phyloP scores from a whole-genome alignment of 768 basidiomycete genomes.

The Lactarius deliciosus region DNA sequence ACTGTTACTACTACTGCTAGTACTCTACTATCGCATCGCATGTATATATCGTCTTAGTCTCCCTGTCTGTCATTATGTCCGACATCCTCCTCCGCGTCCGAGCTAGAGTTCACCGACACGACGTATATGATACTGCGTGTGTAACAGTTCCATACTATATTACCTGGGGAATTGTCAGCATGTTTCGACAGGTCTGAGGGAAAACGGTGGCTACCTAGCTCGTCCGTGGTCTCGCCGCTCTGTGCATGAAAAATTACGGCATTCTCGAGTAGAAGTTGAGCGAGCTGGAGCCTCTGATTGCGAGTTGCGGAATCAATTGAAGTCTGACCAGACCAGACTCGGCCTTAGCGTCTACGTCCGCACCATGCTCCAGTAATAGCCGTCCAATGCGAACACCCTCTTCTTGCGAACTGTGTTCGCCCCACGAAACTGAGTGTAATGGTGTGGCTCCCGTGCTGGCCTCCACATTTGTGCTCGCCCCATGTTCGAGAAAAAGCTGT shows the following conservation, averaged over 20 bases:
- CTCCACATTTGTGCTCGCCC: neutral
- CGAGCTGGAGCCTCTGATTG: neutral
- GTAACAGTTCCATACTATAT: neutral
- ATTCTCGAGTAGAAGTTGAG: neutral
- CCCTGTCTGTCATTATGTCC: neutral
- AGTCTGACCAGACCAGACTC: no score
- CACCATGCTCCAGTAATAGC: no score
- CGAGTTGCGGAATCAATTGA: no score
- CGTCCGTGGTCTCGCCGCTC: neutral
- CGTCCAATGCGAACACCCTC: no score
- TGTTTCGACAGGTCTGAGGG: neutral
- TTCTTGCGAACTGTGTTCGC: no score
- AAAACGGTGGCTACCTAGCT: neutral
- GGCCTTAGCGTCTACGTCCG: no score
- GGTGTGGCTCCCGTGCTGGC: no score
- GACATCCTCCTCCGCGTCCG: neutral
- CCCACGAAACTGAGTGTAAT: no score
- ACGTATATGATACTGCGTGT: neutral
- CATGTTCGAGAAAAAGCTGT: neutral
- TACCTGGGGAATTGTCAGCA: neutral
- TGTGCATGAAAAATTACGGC: neutral
- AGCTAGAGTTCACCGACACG: neutral
- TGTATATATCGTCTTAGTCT: neutral
- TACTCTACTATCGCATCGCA: neutral
- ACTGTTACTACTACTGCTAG: neutral